Evolutionary conservation across 345 rosid species (phyloP).

Genomic region (Alliaria petiolata): DNA sequence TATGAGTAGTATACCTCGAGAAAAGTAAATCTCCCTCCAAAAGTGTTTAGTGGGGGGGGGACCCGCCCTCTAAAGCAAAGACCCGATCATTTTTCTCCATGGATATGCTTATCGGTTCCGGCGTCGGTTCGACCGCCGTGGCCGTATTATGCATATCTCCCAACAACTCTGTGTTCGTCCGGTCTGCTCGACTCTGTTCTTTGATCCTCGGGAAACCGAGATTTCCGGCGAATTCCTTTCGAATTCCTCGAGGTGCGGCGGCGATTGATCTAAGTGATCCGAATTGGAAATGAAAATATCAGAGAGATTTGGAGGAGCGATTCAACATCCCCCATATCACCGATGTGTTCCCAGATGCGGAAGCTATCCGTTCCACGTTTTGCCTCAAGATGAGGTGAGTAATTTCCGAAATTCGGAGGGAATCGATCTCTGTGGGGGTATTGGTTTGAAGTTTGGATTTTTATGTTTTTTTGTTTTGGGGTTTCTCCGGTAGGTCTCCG

Average conservation of each 20-base stretch:
- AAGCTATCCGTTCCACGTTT: constrained; percentile 68
- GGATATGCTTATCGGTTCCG: constrained; percentile 34
- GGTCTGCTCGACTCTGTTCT: constrained; percentile 16
- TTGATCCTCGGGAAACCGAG: not conserved
- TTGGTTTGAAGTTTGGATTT: not conserved
- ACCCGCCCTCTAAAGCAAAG: not conserved
- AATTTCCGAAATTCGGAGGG: not conserved
- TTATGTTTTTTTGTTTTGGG: not conserved
- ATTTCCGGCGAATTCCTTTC: not conserved
- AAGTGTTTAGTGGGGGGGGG: not conserved
- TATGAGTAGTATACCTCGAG: too few relatives aligned
- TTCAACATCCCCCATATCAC: constrained; percentile 71
- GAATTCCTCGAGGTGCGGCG: not conserved
- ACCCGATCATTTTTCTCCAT: constrained; percentile 23
- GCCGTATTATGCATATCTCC: not conserved
- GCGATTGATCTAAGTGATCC: constrained; percentile 61
- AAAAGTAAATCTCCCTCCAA: constrained; percentile 20
- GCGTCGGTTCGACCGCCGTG: constrained; percentile 4
- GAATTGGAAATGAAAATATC: constrained; percentile 61
- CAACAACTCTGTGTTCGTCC: not conserved
- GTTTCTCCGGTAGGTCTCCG: constrained; percentile 44
- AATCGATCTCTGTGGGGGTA: too few relatives aligned
- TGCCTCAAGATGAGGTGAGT: constrained; percentile 76
- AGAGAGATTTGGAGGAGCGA: constrained; percentile 58
- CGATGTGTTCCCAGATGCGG: constrained; percentile 56